Percentiles rank a stretch among this genome's conserved stretches.
phyloP scores from a whole-genome alignment of 352 stramenopile species.

The Pythium grandisporangium region DNA sequence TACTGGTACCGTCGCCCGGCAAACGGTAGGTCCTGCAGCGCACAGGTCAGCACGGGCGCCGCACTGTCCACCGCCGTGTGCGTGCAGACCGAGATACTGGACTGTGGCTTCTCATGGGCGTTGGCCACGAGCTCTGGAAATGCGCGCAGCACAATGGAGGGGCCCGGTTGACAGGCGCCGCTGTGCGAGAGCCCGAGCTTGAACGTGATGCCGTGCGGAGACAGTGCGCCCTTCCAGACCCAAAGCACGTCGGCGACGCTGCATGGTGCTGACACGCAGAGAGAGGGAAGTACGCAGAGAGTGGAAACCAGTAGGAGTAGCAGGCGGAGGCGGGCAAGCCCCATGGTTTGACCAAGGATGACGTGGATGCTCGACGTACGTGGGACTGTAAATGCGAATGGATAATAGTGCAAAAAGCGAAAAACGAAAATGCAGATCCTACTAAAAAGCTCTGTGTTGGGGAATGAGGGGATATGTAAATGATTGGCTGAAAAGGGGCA shows the following conservation, averaged over 20 bases:
- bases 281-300: no score
- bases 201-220: constrained; percentile 55
- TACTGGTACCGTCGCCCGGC: constrained; percentile 47
- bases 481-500: no score
- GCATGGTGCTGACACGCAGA: constrained; percentile 15
- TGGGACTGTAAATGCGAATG: no score
- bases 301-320: no score
- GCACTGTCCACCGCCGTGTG: constrained; percentile 10
- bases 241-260: constrained; percentile 41
- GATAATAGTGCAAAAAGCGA: no score
- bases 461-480: no score
- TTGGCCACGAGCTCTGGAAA: constrained; percentile 46
- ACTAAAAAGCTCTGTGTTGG: no score
- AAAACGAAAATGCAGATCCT: no score
- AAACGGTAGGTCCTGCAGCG: constrained; percentile 32
- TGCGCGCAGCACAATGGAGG: constrained; percentile 47
- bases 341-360: no score
- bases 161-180: constrained; percentile 31
- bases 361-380: no score
- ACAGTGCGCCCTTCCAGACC: constrained; percentile 66
- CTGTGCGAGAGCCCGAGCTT: constrained; percentile 54
- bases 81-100: constrained; percentile 15
- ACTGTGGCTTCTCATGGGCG: constrained; percentile 29
- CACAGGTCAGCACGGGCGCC: constrained; percentile 38
- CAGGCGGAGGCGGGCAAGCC: no score